Evolutionary conservation across 805 yeast genomes (phyloP), one percentile per base, ranked within the genome.

Genomic region (Candida railenensis): DNA sequence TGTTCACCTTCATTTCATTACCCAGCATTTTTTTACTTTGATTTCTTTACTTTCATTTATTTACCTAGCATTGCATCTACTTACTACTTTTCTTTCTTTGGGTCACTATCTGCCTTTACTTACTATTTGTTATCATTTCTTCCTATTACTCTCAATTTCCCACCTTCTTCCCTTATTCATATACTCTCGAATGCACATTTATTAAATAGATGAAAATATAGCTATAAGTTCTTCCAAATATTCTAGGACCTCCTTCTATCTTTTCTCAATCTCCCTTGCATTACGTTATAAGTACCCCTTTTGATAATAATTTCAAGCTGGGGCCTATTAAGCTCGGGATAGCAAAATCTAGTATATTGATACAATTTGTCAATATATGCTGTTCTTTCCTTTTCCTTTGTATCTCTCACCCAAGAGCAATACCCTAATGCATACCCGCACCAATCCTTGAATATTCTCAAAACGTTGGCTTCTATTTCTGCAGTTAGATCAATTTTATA

Each of bases 381-480:
- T 9, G 61, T 61, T 37, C 96, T 72, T 50, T 78, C 77, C 3
- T 63, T 66, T 44, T 73, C 76, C 1, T 78, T 72, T 0, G 94
- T 86, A 57, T 86, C 96, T 51, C 96, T 74, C 37, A 87, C 83
- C 96, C 96, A 89, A 0, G 96, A 87, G 56, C 80, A 80, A 51
- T 81, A 77, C 3, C 96, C 96, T 22, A 89, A 62, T 22, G 84
- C 82, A 63, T 87, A 89, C 3, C 85, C 83, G 44, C 88, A 73
- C 16, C 77, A 81, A 37, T 75, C 69, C 37, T 73, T 76, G 50
- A 84, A 76, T 34, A 83, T 72, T 39, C 72, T 67, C 30, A 85
- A 56, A 15, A 85, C 73, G 39, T 71, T 71, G 32, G 71, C 65
- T 54, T 84, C 89, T 16, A 85, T 62, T 41, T 69, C 71, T 21